phyloP scores from a whole-genome alignment of 441 rosid genomes.

The Corymbia citriodora region DNA sequence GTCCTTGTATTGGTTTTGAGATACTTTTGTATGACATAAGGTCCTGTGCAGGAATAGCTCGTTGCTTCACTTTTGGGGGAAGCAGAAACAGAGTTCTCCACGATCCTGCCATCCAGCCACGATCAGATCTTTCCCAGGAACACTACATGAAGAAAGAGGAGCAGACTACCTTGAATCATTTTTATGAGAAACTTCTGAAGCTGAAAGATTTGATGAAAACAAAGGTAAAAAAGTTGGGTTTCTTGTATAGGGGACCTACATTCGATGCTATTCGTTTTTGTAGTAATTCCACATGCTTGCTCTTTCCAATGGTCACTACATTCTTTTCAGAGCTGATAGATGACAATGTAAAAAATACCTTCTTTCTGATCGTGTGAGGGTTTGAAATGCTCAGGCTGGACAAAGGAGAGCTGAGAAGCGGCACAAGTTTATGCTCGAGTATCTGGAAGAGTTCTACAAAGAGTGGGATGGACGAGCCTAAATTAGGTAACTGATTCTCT shows the following conservation, averaged over 20 bases:
- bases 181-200: slow-evolving; percentile 86
- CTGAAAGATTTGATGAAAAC: slow-evolving; percentile 78
- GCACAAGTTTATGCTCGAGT: slow-evolving; percentile 73
- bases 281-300: neutral
- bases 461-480: slow-evolving; percentile 67
- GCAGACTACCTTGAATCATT: slow-evolving; percentile 83
- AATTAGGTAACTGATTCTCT: neutral
- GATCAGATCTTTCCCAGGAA: slow-evolving; percentile 60
- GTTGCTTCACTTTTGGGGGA: slow-evolving; percentile 85
- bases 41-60: slow-evolving; percentile 54
- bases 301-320: neutral
- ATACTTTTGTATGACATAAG: neutral
- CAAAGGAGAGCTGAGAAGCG: slow-evolving; percentile 62
- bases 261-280: neutral
- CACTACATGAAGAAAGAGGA: slow-evolving; percentile 64
- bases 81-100: slow-evolving; percentile 68
- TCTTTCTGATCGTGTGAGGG: neutral
- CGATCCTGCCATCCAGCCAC: slow-evolving; percentile 61
- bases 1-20: neutral
- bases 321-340: neutral
- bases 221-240: slow-evolving; percentile 27
- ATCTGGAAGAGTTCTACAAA: slow-evolving; percentile 46
- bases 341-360: neutral
- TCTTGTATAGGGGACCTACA: neutral
- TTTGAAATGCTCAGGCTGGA: slow-evolving; percentile 49